These are phyloP conservation scores for Ophiostoma sp. DNA, from an alignment of 2,329 filamentous ascomycete genomes.

Conservation along the genomic window DNA sequence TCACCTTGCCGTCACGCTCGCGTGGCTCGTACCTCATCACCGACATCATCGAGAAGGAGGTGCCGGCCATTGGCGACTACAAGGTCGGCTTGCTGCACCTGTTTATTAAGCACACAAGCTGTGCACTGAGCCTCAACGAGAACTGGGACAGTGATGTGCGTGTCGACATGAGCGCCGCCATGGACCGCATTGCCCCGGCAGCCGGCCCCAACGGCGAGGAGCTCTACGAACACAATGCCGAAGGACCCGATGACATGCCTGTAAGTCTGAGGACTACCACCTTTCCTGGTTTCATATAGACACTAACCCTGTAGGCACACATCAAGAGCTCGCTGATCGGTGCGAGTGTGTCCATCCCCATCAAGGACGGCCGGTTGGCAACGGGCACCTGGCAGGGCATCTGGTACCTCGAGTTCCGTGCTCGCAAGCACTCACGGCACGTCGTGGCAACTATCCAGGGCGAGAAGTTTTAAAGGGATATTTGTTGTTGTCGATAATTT, in stretches of 20 bases:
- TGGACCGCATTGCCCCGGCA: slow-evolving; percentile 84
- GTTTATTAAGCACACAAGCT: slow-evolving; percentile 93
- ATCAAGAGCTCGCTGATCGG: slow-evolving; percentile 88
- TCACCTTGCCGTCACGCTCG: slow-evolving; percentile 69
- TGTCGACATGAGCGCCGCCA: slow-evolving; percentile 85
- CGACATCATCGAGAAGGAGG: slow-evolving; percentile 59
- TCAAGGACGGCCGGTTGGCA: slow-evolving; percentile 72
- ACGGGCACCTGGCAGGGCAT: slow-evolving; percentile 79
- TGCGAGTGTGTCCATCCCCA: slow-evolving; percentile 84
- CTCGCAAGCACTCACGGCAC: slow-evolving; percentile 67
- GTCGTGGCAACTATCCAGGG: slow-evolving; percentile 94
- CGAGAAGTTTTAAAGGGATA: slow-evolving; percentile 47
- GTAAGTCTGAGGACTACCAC: slow-evolving; percentile 37
- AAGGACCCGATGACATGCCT: slow-evolving; percentile 92
- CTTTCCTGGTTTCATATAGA: neutral
- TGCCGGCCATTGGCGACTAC: slow-evolving; percentile 78
- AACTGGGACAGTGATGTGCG: slow-evolving; percentile 84
- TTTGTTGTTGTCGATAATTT: neutral
- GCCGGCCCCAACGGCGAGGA: slow-evolving; percentile 63
- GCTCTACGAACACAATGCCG: slow-evolving; percentile 77
- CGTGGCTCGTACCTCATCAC: slow-evolving; percentile 90
- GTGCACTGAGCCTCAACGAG: slow-evolving; percentile 87
- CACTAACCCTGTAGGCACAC: slow-evolving; percentile 58
- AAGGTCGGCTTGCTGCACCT: slow-evolving; percentile 82
- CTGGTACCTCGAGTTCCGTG: slow-evolving; percentile 89